Evolutionary conservation across 2,329 filamentous ascomycete genomes (phyloP), one percentile per base, ranked within the genome.

Genomic region (Aspergillus uvarum): DNA sequence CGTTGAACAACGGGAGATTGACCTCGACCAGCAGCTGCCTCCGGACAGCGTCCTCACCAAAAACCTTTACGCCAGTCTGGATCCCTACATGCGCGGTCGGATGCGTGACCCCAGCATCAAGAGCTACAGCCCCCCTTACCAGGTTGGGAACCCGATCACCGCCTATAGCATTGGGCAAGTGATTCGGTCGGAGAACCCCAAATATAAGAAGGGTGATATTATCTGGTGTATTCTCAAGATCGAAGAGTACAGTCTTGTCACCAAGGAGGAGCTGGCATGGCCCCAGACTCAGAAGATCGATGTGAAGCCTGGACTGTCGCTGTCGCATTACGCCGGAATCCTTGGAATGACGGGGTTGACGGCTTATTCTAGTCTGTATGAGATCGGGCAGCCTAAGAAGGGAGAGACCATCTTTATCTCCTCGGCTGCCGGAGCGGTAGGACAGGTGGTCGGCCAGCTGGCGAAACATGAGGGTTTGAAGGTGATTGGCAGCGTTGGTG

Each of bases 391-490:
- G 78, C 89, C 90, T 19, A 86, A 89, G 79, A 86, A 88, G 76
- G 89, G 88, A 47, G 88, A 92, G 76, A 93, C 89, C 42, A 91
- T 96, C 70, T 92, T 94, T 75, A 83, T 96, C 66, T 90, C 87
- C 59, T 88, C 90, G 2, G 91, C 91, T 0, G 89, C 87, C 2
- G 91, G 92, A 31, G 91, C 90, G 1, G 91, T 96, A 2, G 91
- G 92, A 3, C 89, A 92, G 75, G 74, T 95, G 5, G 91, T 95
- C n/a, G 91, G 91, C 5, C 91, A 95, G 77, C 77, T 96, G 48
- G 90, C 90, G 62, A 94, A 94, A 83, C 85, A 87, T 62, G 87
- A 93, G 74, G 91, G 91, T 2, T 76, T 95, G 59, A 87, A 77
- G 48, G 91, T 96, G 47, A 88, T 96, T 64, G 92, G 91, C 19